Base-by-base conservation (phyloP, 1,284 basidiomycete species). In the Rhodotorula sp. region DNA sequence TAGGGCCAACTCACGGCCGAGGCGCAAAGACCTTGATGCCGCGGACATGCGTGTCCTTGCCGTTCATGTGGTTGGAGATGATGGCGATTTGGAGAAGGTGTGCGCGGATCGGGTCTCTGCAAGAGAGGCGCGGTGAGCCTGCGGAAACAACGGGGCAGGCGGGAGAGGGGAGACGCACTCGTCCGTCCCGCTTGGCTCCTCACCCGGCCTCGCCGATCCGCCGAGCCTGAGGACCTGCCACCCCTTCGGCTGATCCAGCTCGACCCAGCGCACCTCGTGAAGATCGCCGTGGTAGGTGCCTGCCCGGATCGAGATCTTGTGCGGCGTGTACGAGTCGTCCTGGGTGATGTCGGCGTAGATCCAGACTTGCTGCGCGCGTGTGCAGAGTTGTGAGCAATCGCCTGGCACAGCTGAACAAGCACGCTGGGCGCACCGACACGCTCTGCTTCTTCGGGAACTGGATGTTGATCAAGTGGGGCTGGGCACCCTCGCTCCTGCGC, bases 261-360 rank as follows among this genome's bases (percentile, higher is more conserved):
- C 90, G 65, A 93, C 87, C 34, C 90, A 85, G n/a, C 91, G 87
- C 48, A 95, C 88, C 79, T 97, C 94, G 81, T 97, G 93, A 13
- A 99, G 85, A 82, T 99, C 97, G 73, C 90, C 90, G 25, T 90
- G 87, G 32, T 93, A 90, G 15, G 95, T 98, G 9, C 97, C 97
- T 0, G 94, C 94, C 39, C 92, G 88, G 58, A 99, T 88, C 2
- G 90, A 89, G 70, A 99, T 86, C 44, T 90, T 91, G 1, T 91
- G 91, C 0, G 97, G 97, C 0, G 97, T 99, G 81, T 99, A 99
- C 1, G 94, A 97, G 81, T 99, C 97, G 81, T 99, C 97, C 67
- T 89, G 86, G 6, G 86, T 86, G 81, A 91, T 94, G 78, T 91
- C 91, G 60, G 97, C 90, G 80, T 89, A 89, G 61, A 99, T 87